These are phyloP conservation scores for Ajuga chamaepitys DNA, from an alignment of 257 asterid species.

Conservation along the genomic window DNA sequence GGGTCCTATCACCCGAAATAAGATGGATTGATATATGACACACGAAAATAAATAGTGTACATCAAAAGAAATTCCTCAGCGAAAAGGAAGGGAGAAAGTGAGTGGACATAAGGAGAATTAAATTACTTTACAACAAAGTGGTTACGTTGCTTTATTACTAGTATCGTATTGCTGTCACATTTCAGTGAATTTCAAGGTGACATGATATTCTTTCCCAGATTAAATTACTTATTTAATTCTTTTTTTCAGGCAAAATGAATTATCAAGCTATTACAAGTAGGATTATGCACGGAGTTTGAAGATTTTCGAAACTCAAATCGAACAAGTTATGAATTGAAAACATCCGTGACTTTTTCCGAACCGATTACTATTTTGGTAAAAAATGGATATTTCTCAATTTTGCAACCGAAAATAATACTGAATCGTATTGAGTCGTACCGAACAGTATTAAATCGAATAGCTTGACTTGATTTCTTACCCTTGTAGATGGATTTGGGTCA, in stretches of 20 bases:
- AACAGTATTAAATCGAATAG: too few relatives aligned
- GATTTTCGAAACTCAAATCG: too few relatives aligned
- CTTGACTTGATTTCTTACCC: too few relatives aligned
- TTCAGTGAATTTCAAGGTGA: background rate
- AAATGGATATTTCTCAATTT: too few relatives aligned
- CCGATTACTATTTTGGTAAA: too few relatives aligned
- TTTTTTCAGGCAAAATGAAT: too few relatives aligned
- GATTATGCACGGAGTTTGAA: background rate
- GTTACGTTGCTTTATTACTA: slow-evolving; percentile 27
- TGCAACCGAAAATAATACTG: too few relatives aligned
- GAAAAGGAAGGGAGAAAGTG: slow-evolving; percentile 19
- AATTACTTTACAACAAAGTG: slow-evolving; percentile 45
- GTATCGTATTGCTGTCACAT: slow-evolving; percentile 1
- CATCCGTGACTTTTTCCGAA: too few relatives aligned
- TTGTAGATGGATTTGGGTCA: too few relatives aligned
- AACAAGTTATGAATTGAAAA: too few relatives aligned
- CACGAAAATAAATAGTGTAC: slow-evolving; percentile 25
- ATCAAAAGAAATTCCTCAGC: slow-evolving; percentile 25
- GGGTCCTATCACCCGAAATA: background rate
- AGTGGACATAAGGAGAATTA: slow-evolving; percentile 16
- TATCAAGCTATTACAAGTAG: too few relatives aligned
- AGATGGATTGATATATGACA: background rate
- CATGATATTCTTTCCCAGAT: background rate
- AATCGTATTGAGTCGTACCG: too few relatives aligned
- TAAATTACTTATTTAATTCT: background rate